Conservation (phyloP, 257 asterid species). For the Lycium ferocissimum region DNA sequence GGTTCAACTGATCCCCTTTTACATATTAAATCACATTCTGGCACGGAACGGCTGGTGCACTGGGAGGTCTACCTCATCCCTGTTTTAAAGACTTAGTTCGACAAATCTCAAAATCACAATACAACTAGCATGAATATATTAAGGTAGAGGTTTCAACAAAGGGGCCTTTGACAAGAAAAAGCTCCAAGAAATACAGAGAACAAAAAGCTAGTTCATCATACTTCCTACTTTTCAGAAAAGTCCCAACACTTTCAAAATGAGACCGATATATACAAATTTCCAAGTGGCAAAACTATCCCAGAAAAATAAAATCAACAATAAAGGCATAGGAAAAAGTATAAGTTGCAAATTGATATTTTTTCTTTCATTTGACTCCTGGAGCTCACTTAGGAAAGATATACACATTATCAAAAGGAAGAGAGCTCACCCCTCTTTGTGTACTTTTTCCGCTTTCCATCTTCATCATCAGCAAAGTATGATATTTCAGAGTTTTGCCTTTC, state of each 20-base stretch:
- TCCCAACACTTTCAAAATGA: constrained; percentile 12
- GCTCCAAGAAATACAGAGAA: neutral
- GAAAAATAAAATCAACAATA: constrained; percentile 19
- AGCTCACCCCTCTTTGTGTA: constrained; percentile 84
- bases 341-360: neutral
- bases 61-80: neutral
- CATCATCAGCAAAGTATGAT: constrained; percentile 87
- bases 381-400: neutral
- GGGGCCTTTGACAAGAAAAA: neutral
- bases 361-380: constrained; percentile 20
- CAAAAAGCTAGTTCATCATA: neutral
- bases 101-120: constrained; percentile 14
- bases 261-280: neutral
- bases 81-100: neutral
- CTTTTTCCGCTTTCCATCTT: constrained; percentile 78
- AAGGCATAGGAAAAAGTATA: neutral
- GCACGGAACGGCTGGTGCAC: neutral
- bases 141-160: neutral
- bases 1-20: neutral
- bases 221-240: constrained; percentile 2
- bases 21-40: constrained; percentile 9
- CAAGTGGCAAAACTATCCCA: constrained; percentile 28
- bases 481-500: constrained; percentile 85
- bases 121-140: neutral
- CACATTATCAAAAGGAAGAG: constrained; percentile 19